A percentile compares a stretch with the other conserved stretches of the same genome.
Evolutionary conservation across 164 flowering plant species (phyloP).

Genomic region (Dillenia suffruticosa): DNA sequence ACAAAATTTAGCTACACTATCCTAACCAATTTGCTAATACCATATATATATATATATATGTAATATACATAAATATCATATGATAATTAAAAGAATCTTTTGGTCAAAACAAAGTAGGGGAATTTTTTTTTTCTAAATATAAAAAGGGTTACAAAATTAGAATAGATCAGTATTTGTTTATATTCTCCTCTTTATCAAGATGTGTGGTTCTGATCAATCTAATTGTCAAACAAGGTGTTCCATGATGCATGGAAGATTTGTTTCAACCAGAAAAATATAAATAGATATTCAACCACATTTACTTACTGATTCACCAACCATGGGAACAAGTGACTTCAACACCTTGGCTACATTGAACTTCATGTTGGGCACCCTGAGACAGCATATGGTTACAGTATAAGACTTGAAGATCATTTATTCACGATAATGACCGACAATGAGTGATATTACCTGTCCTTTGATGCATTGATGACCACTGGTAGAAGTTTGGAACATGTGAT

Average conservation of each 20-base stretch:
- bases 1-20: too few species aligned
- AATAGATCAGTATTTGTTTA: neutral
- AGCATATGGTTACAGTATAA: neutral
- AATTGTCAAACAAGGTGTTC: neutral
- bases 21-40: too few species aligned
- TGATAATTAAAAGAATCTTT: too few species aligned
- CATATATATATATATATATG: too few species aligned
- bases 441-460: conserved; percentile 72
- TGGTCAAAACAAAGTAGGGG: too few species aligned
- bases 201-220: neutral
- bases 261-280: too few species aligned
- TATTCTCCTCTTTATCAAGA: neutral
- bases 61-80: too few species aligned
- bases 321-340: conserved; percentile 69
- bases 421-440: neutral
- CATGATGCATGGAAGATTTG: too few species aligned
- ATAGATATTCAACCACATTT: too few species aligned
- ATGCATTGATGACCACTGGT: conserved; percentile 65
- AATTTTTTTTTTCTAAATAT: too few species aligned
- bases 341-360: conserved; percentile 89
- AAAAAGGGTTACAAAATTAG: neutral
- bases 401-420: neutral
- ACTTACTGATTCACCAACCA: conserved; percentile 75
- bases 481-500: conserved; percentile 85
- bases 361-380: conserved; percentile 76